These are phyloP conservation scores for Teratosphaeria pseudoeucalypti DNA, from an alignment of 2,329 filamentous ascomycete genomes.

Conservation along the genomic window DNA sequence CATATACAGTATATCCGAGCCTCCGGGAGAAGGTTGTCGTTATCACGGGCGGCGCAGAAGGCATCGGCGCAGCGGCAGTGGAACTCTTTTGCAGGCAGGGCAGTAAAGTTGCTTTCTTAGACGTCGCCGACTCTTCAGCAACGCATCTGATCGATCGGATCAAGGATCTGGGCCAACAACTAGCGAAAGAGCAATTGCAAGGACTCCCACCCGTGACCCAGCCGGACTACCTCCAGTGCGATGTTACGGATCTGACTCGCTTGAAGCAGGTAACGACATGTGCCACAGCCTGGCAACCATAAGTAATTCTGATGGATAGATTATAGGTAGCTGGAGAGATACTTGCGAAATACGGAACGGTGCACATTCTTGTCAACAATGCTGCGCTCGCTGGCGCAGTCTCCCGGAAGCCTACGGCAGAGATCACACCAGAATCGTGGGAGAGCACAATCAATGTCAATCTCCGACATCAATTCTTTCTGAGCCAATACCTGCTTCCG, in stretches of 20 bases:
- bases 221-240: constrained; percentile 29
- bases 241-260: constrained; percentile 42
- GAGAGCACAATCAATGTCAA: constrained; percentile 54
- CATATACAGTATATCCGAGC: constrained; percentile 19
- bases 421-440: constrained; percentile 52
- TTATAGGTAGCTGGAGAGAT: constrained; percentile 17
- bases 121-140: constrained; percentile 34
- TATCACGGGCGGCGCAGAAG: constrained; percentile 55
- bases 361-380: constrained; percentile 54
- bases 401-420: constrained; percentile 50
- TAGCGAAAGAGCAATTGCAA: neutral
- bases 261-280: constrained; percentile 38
- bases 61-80: constrained; percentile 52
- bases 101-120: constrained; percentile 49
- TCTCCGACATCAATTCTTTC: constrained; percentile 55
- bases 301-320: neutral
- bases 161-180: neutral
- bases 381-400: constrained; percentile 47
- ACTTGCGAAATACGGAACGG: constrained; percentile 34
- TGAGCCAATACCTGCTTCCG: constrained; percentile 47
- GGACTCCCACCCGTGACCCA: constrained; percentile 1
- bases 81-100: constrained; percentile 49
- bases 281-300: neutral
- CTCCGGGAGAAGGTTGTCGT: constrained; percentile 48
- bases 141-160: neutral